Percentiles rank a stretch among this genome's conserved stretches.
These are phyloP conservation scores for Trichosporon coremiiforme DNA, from an alignment of 1,284 basidiomycete species.

Conservation along the genomic window DNA sequence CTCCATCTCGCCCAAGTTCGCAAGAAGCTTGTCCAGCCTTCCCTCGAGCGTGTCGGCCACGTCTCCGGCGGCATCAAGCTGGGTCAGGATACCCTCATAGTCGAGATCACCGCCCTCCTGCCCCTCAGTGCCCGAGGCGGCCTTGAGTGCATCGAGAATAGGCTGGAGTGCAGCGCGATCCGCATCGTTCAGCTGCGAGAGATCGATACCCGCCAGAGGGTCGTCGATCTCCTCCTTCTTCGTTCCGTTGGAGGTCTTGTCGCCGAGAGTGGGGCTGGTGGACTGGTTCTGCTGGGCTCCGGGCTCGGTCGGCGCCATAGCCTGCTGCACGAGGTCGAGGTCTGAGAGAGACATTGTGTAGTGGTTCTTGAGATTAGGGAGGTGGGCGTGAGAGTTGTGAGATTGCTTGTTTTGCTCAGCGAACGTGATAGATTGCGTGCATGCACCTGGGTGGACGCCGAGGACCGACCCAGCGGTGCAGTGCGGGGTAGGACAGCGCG, in stretches of 20 bases:
- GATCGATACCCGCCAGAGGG: conserved; percentile 33
- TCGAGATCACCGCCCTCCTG: conserved; percentile 36
- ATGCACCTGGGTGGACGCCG: not conserved
- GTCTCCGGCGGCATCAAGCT: conserved; percentile 52
- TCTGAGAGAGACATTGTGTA: conserved; percentile 47
- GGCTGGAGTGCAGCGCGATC: conserved; percentile 39
- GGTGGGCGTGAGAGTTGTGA: not conserved
- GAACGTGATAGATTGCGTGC: conserved; percentile 1
- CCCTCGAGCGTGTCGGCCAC: conserved; percentile 55
- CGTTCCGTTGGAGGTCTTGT: conserved; percentile 11
- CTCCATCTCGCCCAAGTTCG: conserved; percentile 44
- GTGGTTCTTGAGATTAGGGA: no score
- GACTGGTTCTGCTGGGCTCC: conserved; percentile 16
- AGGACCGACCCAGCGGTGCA: not conserved
- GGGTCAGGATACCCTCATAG: conserved; percentile 46
- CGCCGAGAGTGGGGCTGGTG: conserved; percentile 7
- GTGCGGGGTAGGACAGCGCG: not conserved
- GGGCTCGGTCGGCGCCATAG: conserved; percentile 42
- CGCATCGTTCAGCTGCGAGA: conserved; percentile 33
- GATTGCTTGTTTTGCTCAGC: not conserved
- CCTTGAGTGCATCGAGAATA: conserved; percentile 36
- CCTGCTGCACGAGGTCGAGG: conserved; percentile 52
- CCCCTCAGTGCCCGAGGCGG: conserved; percentile 27
- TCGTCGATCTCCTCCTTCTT: conserved; percentile 11
- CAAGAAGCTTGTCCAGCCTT: conserved; percentile 51